phyloP scores from a whole-genome alignment of 2,329 filamentous ascomycete genomes.

The Fusarium clavum region DNA sequence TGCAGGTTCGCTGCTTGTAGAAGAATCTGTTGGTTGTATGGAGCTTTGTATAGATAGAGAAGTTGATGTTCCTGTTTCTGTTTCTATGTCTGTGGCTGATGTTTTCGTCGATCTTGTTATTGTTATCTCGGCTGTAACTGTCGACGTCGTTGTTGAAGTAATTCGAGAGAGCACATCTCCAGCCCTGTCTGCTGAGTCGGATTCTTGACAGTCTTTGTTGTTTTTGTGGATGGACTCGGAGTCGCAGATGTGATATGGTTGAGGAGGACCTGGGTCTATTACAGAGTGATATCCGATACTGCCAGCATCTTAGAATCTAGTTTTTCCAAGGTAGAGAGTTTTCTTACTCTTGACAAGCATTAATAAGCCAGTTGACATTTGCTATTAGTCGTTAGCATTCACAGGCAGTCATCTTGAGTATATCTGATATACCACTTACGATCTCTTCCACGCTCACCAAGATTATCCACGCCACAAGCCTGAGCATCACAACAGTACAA shows the following conservation, averaged over 20 bases:
- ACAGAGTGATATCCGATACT: slow-evolving; percentile 46
- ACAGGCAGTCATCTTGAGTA: neutral
- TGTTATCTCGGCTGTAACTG: neutral
- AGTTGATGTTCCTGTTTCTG: slow-evolving; percentile 4
- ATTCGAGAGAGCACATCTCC: slow-evolving; percentile 5
- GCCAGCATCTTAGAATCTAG: slow-evolving; percentile 14
- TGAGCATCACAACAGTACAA: slow-evolving; percentile 66
- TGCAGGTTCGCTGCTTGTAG: slow-evolving; percentile 36
- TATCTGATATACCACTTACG: slow-evolving; percentile 50
- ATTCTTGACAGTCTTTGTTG: slow-evolving; percentile 27
- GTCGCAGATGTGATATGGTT: slow-evolving; percentile 40
- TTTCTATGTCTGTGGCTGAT: neutral
- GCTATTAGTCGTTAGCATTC: slow-evolving; percentile 51
- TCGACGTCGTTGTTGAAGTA: neutral
- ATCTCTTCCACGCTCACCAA: slow-evolving; percentile 53
- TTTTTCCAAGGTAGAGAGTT: neutral
- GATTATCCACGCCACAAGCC: slow-evolving; percentile 60
- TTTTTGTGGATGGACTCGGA: slow-evolving; percentile 14
- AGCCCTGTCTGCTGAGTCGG: neutral
- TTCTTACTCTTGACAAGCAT: slow-evolving; percentile 62
- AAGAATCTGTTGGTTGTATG: slow-evolving; percentile 30
- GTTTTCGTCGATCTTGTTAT: neutral
- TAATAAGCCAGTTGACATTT: slow-evolving; percentile 64
- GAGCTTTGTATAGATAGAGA: slow-evolving; percentile 10
- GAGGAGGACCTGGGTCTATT: slow-evolving; percentile 46